Evolutionary conservation across 1,284 basidiomycete genomes (phyloP), one percentile per base, ranked within the genome.

Genomic region (Ceratobasidium sp.): DNA sequence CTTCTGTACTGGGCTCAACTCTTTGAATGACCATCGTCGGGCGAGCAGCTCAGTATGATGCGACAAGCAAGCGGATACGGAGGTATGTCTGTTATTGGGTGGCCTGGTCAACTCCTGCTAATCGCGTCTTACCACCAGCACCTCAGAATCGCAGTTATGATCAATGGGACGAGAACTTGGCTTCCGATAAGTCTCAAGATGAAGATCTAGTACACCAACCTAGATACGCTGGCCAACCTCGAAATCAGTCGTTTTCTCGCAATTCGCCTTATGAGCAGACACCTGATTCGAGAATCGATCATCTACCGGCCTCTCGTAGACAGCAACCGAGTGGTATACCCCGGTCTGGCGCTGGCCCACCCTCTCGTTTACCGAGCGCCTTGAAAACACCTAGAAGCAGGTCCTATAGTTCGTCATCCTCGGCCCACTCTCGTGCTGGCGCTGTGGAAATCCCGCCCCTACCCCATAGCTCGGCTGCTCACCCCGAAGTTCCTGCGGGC

Each of bases 391-490:
- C 57, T 41, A 33, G 71, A 18, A 64, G 46, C 20, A 59, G 71
- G 44, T 74, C 71, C 20, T 57, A 74, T 33, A 74, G 59, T 46
- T 64, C 59, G 44, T 64, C 71, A 10, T 74, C 60, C 7, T 74
- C 71, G n/a, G 35, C 48, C 18, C 30, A 54, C 48, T 74, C 71
- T 44, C 60, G 33, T 12, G 38, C 33, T 64, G 35, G 44, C 27
- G n/a, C 41, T 23, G 71, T 50, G 27, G 59, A 44, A 50, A 38
- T 52, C 59, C 71, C 71, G 3, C 71, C 71, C 41, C 41, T 74
- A 27, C 71, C 57, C 35, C 71, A 60, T n/a, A 62, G 46, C 16
- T 27, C 46, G 27, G 27, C 16, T 6, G 23, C 16, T 20, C 41
- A 27, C 2, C 7, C 14, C 3, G 38, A 64, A 44, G 16, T 44